Evolutionary conservation across 176 grass and related monocot genomes (phyloP), one percentile per base, ranked within the genome.

Genomic region (Oryza officinalis): DNA sequence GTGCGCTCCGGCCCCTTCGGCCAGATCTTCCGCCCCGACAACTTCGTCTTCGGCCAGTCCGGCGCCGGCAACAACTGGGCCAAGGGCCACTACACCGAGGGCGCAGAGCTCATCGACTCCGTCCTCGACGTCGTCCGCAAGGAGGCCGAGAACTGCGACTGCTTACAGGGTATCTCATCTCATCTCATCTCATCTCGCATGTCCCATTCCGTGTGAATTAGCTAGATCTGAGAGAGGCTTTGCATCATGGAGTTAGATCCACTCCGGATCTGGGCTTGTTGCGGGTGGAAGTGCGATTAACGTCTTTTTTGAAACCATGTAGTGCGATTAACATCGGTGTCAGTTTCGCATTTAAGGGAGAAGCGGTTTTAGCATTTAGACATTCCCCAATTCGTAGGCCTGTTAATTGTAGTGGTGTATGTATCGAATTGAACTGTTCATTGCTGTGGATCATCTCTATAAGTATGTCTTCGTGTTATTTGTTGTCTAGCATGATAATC

Each of bases 71-170:
- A 97, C 83, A 97, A 97, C 86, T 97, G 95, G 95, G 95, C 92
- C 38, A 97, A 97, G 88, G 95, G 95, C 0, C 95, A 97, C 84
- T 97, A 97, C 79, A 97, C 95, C 75, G 95, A 97, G 86, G 95
- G 95, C 32, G 95, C 95, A 12, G 95, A 97, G 90, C 88, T 97
- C 52, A 94, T 98, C 71, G 95, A 98, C 72, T 84, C 95, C 23
- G 90, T 98, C 72, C 89, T 98, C 75, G 95, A 98, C 75, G 95
- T 98, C 60, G 95, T 98, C 5, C 91, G 95, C 80, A 98, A 95
- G 89, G 95, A 98, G 85, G 95, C 95, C 66, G 95, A 98, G 87
- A 98, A 98, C 80, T 98, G 95, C 80, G 95, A 97, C 72, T 94
- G 92, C 75, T 85, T 97, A 4, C 95, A 97, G 71, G 95, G 95